Evolutionary conservation across 495 filamentous ascomycete species (phyloP), one percentile per base, ranked within the genome.

Genomic region (Poronia punctata): DNA sequence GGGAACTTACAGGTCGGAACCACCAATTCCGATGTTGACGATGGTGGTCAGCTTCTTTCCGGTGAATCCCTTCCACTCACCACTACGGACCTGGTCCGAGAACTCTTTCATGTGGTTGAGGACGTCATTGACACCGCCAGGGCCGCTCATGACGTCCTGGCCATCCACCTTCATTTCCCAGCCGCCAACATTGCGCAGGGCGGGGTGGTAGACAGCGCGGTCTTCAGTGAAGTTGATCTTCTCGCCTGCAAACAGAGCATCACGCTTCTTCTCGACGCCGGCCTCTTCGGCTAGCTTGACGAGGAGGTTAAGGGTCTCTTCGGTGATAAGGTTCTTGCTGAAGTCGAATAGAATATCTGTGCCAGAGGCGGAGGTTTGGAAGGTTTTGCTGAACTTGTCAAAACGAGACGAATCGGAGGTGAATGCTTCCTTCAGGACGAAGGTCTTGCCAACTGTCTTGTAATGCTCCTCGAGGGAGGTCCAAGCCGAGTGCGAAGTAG

Each of bases 211-310:
- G 46, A 98, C 92, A 48, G 92, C 92, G 40, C 93, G 80, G 53
- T 92, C 70, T 75, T 98, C 92, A 30, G 92, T 98, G 71, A 95
- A 95, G 77, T 98, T 98, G 74, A 98, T 97, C 75, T 90, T 87
- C 59, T 96, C 84, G 49, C 92, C 92, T 24, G 78, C 80, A 66
- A 98, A 98, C 90, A 97, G 95, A 43, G 76, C 82, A 80, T 97
- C 92, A 25, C 89, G 81, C 46, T 97, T 85, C 70, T 90, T 73
- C 74, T 96, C 92, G 19, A 98, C 57, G 50, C 80, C 78, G 38
- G 88, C 88, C 65, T 97, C 83, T 68, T 92, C 79, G 43, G 92
- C 92, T 17, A 98, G 76, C 69, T 92, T 73, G 47, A 95, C 74
- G 26, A 98, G 71, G 36, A 93, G 69, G 38, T 76, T 69, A n/a